Base-by-base conservation (phyloP, 2,329 filamentous ascomycete species). In the Daldinia sp. region DNA sequence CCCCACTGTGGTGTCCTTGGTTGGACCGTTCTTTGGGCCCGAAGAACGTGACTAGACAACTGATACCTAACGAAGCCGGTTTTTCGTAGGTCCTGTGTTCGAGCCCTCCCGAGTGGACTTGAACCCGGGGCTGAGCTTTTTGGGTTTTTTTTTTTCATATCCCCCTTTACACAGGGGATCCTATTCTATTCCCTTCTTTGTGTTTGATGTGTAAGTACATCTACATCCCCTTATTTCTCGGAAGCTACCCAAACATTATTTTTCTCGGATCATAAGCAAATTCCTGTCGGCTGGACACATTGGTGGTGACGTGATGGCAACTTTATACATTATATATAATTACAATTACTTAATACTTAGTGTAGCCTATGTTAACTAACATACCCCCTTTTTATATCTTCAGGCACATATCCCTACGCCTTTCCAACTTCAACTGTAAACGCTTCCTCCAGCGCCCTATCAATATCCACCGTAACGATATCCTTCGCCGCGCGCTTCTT, bases 381-480 rank as follows among this genome's bases (percentile, higher is more conserved):
- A 43, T 43, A 27, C 19, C 39, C 19, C 19, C 17, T 27, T 37
- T 21, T 13, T 13, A 19, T 4, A 11, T 15, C 15, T 0, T 7
- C n/a, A 8, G 4, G n/a, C 6, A 35, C 15, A 7, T 35, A n/a
- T 8, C 9, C 23, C 35, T 54, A 61, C 9, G 48, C 35, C 23
- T 54, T 50, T 7, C 27, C 32, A 45, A 71, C 68, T 57, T 71
- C 61, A 25, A 75, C 61, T 1, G 63, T 72, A 48, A 75, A 73
- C 4, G 56, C 63, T 41, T 30, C 59, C 2, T 63, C 72, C 51
- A 75, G 66, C 19, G 65, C 57, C 62, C 41, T 67, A 41, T 74
- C 63, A 3, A 74, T 66, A 15, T 52, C 32, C 6, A 74, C 63
- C 8, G 50, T 68, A 15, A 71, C 59, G 2, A 51, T 47, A 4